These are phyloP conservation scores for Aspergillus bertholletiae DNA, from an alignment of 495 filamentous ascomycete species.

Conservation along the genomic window DNA sequence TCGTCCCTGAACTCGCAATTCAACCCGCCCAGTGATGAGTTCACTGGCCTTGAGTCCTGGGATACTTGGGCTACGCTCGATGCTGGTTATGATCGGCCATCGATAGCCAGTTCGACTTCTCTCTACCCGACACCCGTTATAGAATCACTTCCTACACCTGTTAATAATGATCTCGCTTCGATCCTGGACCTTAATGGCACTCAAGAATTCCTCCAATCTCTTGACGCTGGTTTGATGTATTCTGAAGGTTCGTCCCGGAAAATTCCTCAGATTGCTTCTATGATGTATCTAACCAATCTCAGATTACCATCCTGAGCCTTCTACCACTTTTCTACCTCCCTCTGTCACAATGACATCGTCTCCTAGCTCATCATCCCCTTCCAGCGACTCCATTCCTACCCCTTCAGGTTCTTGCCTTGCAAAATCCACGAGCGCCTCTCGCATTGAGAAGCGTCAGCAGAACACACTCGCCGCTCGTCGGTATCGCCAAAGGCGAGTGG, in stretches of 20 bases:
- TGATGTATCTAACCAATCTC: neutral
- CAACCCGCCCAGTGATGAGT: conserved; percentile 3
- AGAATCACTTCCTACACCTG: neutral
- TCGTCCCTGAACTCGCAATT: conserved; percentile 4
- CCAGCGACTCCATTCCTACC: conserved; percentile 1
- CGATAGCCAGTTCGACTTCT: neutral
- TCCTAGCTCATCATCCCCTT: conserved; percentile 3
- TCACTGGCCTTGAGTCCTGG: conserved; percentile 3
- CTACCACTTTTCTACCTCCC: neutral
- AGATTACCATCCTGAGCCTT: neutral
- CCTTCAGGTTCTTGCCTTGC: neutral
- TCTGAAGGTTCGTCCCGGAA: neutral
- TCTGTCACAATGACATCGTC: neutral
- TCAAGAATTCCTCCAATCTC: conserved; percentile 3
- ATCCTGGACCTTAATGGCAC: neutral
- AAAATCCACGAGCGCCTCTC: conserved; percentile 14
- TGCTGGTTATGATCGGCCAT: neutral
- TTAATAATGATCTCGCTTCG: neutral
- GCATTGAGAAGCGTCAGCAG: conserved; percentile 54
- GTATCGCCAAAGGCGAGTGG: conserved; percentile 68
- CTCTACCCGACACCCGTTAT: neutral
- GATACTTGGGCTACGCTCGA: conserved; percentile 1
- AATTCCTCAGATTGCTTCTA: neutral
- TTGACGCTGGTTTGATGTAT: neutral
- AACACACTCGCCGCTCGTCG: conserved; percentile 69